Conservation (phyloP, 2,329 filamentous ascomycete species). For the Xylariaceae sp. region DNA sequence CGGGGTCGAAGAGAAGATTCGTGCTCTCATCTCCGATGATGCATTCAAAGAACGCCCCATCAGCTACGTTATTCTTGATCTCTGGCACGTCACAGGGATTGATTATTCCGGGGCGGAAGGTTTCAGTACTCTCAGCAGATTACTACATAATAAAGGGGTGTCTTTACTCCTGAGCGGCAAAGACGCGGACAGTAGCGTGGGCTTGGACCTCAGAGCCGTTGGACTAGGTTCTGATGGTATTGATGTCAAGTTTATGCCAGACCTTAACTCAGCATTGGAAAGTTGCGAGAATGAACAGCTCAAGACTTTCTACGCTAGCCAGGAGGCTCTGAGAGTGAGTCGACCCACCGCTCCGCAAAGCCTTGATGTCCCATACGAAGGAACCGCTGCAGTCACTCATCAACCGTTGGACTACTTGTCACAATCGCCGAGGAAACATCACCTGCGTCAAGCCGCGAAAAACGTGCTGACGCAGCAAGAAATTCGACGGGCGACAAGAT, state of each 20-base stretch:
- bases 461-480: conserved; percentile 68
- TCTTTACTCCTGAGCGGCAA: conserved; percentile 80
- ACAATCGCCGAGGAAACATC: conserved; percentile 75
- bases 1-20: conserved; percentile 84
- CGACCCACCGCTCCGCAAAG: conserved; percentile 40
- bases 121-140: conserved; percentile 85
- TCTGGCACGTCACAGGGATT: conserved; percentile 83
- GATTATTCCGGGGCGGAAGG: conserved; percentile 97
- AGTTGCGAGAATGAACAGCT: conserved; percentile 93
- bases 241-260: conserved; percentile 76
- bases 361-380: conserved; percentile 45
- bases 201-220: conserved; percentile 75
- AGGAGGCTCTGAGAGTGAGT: conserved; percentile 54
- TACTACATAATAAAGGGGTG: conserved; percentile 73
- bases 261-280: conserved; percentile 89
- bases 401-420: conserved; percentile 45
- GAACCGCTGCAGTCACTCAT: conserved; percentile 20
- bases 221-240: conserved; percentile 72
- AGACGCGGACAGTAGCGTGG: conserved; percentile 69
- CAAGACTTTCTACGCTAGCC: conserved; percentile 70
- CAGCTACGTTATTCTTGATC: conserved; percentile 83
- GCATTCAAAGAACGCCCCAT: conserved; percentile 75
- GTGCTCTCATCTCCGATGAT: conserved; percentile 76
- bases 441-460: conserved; percentile 74
- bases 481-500: conserved; percentile 58